These are phyloP conservation scores for Aureobasidium sp. DNA, from an alignment of 2,329 filamentous ascomycete genomes.

Conservation along the genomic window DNA sequence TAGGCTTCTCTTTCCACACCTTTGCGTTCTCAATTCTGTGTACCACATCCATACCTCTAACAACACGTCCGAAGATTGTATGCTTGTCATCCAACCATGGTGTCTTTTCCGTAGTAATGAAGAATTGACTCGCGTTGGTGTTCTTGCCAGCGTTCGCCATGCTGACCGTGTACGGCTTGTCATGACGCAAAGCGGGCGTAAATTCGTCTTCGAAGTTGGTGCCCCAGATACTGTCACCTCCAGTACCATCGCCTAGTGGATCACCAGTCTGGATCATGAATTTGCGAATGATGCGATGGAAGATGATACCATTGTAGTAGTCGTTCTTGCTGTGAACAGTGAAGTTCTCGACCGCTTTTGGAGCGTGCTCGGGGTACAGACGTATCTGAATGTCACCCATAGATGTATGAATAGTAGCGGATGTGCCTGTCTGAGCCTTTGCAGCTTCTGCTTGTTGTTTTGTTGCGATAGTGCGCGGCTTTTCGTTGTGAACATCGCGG, in stretches of 20 bases:
- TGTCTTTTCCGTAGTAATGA: slow-evolving; percentile 96
- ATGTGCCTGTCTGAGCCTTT: slow-evolving; percentile 62
- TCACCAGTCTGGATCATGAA: slow-evolving; percentile 97
- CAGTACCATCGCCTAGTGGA: slow-evolving; percentile 79
- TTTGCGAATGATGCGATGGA: slow-evolving; percentile 93
- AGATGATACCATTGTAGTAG: slow-evolving; percentile 97
- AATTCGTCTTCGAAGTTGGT: slow-evolving; percentile 91
- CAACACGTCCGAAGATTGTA: slow-evolving; percentile 87
- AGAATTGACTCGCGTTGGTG: slow-evolving; percentile 95
- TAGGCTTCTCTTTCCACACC: slow-evolving; percentile 84
- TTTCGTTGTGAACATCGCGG: slow-evolving; percentile 91
- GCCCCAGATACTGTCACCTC: slow-evolving; percentile 90
- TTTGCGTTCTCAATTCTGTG: slow-evolving; percentile 90
- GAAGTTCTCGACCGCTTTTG: slow-evolving; percentile 95
- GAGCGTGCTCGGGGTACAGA: slow-evolving; percentile 85
- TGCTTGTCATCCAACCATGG: slow-evolving; percentile 95
- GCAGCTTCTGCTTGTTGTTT: slow-evolving; percentile 43
- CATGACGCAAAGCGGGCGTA: slow-evolving; percentile 70
- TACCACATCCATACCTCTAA: slow-evolving; percentile 86
- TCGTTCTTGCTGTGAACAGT: slow-evolving; percentile 80
- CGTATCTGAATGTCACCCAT: slow-evolving; percentile 91
- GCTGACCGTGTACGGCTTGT: slow-evolving; percentile 91
- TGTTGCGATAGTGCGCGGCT: slow-evolving; percentile 57
- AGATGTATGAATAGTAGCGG: slow-evolving; percentile 82
- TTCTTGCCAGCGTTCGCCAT: slow-evolving; percentile 98